Evolutionary conservation across 495 filamentous ascomycete species (phyloP).

Genomic region (Wilcoxina mikolae): DNA sequence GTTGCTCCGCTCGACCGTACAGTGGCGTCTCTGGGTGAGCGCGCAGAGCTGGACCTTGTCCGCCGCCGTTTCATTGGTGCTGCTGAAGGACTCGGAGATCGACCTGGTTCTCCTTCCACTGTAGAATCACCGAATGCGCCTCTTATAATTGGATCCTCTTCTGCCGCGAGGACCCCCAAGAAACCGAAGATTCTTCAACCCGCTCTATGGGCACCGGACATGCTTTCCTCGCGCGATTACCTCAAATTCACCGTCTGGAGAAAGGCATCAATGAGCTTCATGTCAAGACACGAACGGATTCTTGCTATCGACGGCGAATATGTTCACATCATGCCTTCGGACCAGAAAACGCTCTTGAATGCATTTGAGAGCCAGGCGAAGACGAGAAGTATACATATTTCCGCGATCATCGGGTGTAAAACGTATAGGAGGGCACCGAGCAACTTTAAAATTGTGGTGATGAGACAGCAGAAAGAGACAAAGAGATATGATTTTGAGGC

Average conservation of each 20-base stretch:
- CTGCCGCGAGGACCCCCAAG: conserved; percentile 32
- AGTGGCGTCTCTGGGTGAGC: conserved; percentile 72
- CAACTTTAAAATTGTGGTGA: conserved; percentile 50
- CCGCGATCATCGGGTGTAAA: conserved; percentile 84
- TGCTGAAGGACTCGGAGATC: conserved; percentile 27
- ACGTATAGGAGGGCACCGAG: conserved; percentile 80
- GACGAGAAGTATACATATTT: conserved; percentile 81
- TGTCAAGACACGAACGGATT: conserved; percentile 66
- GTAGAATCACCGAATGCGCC: conserved; percentile 68
- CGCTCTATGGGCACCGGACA: conserved; percentile 56
- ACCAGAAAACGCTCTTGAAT: conserved; percentile 36
- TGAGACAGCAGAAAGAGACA: conserved; percentile 44
- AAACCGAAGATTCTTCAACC: conserved; percentile 60
- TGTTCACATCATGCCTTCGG: conserved; percentile 76
- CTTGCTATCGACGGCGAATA: conserved; percentile 90
- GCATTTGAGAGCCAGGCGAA: conserved; percentile 50
- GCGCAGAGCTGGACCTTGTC: conserved; percentile 71
- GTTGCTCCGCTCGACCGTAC: conserved; percentile 67
- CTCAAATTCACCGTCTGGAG: conserved; percentile 75
- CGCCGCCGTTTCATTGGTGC: conserved; percentile 51
- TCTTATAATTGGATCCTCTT: conserved; percentile 38
- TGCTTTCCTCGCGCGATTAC: conserved; percentile 42
- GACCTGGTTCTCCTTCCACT: conserved; percentile 64
- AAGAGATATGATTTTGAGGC: conserved; percentile 98
- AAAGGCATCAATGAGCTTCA: conserved; percentile 87